These are phyloP conservation scores for Malus domestica DNA, from an alignment of 306 rosid genomes.

Conservation along the genomic window DNA sequence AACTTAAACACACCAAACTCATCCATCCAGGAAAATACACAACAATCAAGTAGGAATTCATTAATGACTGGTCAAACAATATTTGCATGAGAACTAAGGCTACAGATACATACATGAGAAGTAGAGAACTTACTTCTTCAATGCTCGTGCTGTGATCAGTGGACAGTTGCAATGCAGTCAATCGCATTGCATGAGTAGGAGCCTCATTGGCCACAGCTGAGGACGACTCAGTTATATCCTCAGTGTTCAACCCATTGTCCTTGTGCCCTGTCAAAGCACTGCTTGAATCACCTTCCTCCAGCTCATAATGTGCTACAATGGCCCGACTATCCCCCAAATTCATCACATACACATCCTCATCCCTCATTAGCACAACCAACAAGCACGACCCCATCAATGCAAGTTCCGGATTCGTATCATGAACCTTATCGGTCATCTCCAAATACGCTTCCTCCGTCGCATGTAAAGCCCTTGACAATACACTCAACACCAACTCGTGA, in stretches of 20 bases:
- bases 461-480: constrained; percentile 70
- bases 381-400: constrained; percentile 89
- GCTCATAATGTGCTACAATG: constrained; percentile 59
- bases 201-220: constrained; percentile 32
- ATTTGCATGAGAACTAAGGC: neutral
- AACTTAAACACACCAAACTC: neutral
- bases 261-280: constrained; percentile 23
- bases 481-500: constrained; percentile 66
- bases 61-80: neutral
- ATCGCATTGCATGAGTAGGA: constrained; percentile 41
- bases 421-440: constrained; percentile 80
- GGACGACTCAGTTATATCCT: constrained; percentile 60
- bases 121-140: constrained; percentile 59
- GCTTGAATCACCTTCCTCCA: constrained; percentile 43
- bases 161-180: constrained; percentile 80
- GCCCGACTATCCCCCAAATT: constrained; percentile 98
- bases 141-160: constrained; percentile 92
- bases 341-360: constrained; percentile 89
- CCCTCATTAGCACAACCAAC: constrained; percentile 82
- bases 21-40: neutral
- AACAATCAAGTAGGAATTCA: neutral
- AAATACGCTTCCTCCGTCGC: constrained; percentile 66
- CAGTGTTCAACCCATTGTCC: constrained; percentile 31
- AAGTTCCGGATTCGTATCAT: constrained; percentile 75
- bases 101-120: neutral